These are phyloP conservation scores for Leucaena leucocephala DNA, from an alignment of 306 rosid species.

Conservation along the genomic window DNA sequence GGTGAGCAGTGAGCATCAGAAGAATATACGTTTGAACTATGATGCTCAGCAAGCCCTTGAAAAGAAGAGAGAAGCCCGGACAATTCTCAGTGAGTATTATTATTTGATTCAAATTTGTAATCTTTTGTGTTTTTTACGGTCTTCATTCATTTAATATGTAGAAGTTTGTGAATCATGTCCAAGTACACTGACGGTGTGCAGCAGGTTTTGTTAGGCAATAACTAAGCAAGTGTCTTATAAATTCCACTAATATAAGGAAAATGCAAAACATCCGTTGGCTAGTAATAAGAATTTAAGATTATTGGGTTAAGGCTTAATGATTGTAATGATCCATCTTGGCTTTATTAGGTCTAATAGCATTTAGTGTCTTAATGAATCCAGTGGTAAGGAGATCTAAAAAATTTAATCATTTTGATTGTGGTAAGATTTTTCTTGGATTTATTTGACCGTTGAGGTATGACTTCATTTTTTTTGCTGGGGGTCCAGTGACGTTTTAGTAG, in stretches of 20 bases:
- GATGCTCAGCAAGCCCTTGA: constrained; percentile 36
- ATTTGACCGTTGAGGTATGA: background rate
- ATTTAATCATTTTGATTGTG: background rate
- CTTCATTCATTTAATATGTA: background rate
- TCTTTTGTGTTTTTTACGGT: background rate
- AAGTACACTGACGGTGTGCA: background rate
- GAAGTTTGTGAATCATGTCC: background rate
- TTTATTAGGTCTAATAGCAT: background rate
- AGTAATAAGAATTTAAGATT: background rate
- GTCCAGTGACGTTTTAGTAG: background rate
- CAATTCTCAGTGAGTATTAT: constrained; percentile 48
- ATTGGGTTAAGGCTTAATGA: background rate
- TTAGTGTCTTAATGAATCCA: background rate
- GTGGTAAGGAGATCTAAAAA: background rate
- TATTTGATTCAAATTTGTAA: background rate
- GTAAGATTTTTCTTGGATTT: background rate
- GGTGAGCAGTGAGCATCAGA: constrained; percentile 43
- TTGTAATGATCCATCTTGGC: background rate
- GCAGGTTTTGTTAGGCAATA: background rate
- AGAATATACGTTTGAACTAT: constrained; percentile 31
- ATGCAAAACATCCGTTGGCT: background rate
- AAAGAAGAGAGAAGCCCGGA: constrained; percentile 45
- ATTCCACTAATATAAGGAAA: background rate
- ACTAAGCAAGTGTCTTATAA: background rate
- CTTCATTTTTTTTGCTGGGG: background rate